These are phyloP conservation scores for Neobulgaria alba DNA, from an alignment of 2,329 filamentous ascomycete species.

Conservation along the genomic window DNA sequence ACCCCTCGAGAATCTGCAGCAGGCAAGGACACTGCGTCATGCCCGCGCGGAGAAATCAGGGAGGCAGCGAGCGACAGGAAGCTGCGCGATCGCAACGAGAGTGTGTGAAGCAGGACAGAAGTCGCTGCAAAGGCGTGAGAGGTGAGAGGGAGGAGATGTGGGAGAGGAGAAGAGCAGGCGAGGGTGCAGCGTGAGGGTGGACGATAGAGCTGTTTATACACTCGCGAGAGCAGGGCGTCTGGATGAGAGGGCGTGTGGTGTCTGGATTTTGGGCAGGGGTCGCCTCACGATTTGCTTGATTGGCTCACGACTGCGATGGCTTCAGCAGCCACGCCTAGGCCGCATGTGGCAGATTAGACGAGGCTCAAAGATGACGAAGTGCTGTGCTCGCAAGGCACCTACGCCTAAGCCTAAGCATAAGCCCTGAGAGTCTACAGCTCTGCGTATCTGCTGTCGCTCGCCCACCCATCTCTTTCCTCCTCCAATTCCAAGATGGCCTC, in stretches of 20 bases:
- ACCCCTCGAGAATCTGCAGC: constrained; percentile 12
- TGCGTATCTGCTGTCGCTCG: constrained; percentile 4
- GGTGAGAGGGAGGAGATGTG: constrained; percentile 7
- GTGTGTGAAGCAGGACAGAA: constrained; percentile 15
- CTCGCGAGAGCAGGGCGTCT: background rate
- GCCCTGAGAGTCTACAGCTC: constrained; percentile 1
- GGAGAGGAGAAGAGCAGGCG: constrained; percentile 5
- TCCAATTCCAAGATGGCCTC: constrained; percentile 54
- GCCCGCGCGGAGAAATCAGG: constrained; percentile 9
- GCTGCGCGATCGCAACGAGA: constrained; percentile 19
- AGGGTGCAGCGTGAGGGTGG: constrained; percentile 5
- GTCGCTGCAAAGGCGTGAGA: constrained; percentile 11
- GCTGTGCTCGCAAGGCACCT: background rate
- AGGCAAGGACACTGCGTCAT: constrained; percentile 17
- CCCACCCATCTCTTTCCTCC: constrained; percentile 2
- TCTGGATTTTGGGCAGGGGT: constrained; percentile 1
- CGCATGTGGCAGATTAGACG: background rate
- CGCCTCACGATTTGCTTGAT: constrained; percentile 2
- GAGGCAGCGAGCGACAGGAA: constrained; percentile 12
- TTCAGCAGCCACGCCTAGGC: no score
- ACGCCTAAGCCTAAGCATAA: background rate
- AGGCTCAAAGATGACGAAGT: background rate
- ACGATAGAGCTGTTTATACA: background rate
- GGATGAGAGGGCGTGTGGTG: constrained; percentile 1
- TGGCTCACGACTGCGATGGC: no score